These are phyloP conservation scores for Penicillium capsulatum DNA, from an alignment of 2,329 filamentous ascomycete genomes.

Conservation along the genomic window DNA sequence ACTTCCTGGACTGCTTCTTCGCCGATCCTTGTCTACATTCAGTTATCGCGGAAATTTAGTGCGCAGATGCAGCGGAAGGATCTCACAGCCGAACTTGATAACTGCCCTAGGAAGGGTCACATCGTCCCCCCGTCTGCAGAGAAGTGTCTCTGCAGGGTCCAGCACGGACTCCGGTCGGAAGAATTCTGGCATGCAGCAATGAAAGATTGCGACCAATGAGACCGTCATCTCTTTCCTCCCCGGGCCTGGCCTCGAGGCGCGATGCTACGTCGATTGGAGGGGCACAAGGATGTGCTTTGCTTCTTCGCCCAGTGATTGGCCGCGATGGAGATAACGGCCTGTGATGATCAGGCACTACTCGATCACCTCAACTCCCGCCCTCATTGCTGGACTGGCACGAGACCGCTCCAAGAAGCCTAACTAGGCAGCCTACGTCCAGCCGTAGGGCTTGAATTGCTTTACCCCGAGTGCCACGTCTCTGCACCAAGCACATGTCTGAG, in stretches of 20 bases:
- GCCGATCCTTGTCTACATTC: conserved; percentile 7
- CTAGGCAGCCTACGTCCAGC: too few relatives aligned
- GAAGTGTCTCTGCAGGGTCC: not conserved
- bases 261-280: conserved; percentile 19
- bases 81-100: conserved; percentile 8
- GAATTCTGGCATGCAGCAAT: not conserved
- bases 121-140: conserved; percentile 9
- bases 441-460: too few relatives aligned
- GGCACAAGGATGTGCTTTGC: conserved; percentile 7
- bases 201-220: not conserved
- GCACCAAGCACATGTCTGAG: too few relatives aligned
- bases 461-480: too few relatives aligned
- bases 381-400: too few relatives aligned
- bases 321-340: conserved; percentile 14
- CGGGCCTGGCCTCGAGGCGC: conserved; percentile 4
- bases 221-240: not conserved
- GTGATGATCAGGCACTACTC: conserved; percentile 19
- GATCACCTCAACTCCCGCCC: conserved; percentile 3
- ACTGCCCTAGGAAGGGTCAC: conserved; percentile 14
- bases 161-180: conserved; percentile 12
- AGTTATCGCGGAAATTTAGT: conserved; percentile 10
- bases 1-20: not conserved
- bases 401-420: too few relatives aligned
- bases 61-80: conserved; percentile 10
- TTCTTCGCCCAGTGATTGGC: conserved; percentile 15